A percentile compares a stretch with the other conserved stretches of the same genome.
Conservation (phyloP, 257 asterid species). For the Phtheirospermum japonicum region DNA sequence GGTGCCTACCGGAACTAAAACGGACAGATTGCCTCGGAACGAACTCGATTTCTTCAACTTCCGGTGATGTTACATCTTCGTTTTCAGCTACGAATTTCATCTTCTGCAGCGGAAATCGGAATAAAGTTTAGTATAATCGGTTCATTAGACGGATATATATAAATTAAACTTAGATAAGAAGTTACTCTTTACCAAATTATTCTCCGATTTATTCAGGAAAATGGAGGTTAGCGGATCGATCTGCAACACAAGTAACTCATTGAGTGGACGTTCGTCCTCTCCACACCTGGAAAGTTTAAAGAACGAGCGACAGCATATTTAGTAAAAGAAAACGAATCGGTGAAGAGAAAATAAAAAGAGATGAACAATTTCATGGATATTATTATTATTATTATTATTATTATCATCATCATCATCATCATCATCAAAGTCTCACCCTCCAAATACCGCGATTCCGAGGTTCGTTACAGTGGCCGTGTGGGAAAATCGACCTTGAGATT, state of each 20-base stretch:
- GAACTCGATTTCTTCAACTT: slow-evolving; percentile 46
- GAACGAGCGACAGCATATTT: slow-evolving; percentile 4
- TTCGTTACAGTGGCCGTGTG: slow-evolving; percentile 70
- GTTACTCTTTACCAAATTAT: slow-evolving; percentile 34
- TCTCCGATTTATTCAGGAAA: slow-evolving; percentile 14
- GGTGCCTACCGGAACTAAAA: slow-evolving; percentile 43
- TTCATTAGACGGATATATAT: not conserved
- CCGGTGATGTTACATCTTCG: slow-evolving; percentile 40
- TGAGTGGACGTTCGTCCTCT: slow-evolving; percentile 87
- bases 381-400: too few relatives aligned
- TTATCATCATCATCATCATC: not conserved
- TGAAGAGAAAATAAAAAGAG: not conserved
- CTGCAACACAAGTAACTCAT: slow-evolving; percentile 71
- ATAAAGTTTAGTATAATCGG: not conserved
- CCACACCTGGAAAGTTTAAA: slow-evolving; percentile 63
- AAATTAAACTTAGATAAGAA: not conserved
- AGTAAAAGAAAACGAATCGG: not conserved
- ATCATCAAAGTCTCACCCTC: slow-evolving; percentile 58
- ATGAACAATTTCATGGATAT: not conserved
- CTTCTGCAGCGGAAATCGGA: slow-evolving; percentile 33
- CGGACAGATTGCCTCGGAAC: slow-evolving; percentile 38
- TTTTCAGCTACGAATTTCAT: slow-evolving; percentile 26
- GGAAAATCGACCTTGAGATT: slow-evolving; percentile 83
- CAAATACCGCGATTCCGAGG: slow-evolving; percentile 66
- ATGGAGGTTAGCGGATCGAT: slow-evolving; percentile 35